These are phyloP conservation scores for Passalora sequoiae DNA, from an alignment of 2,329 filamentous ascomycete genomes.

Conservation along the genomic window DNA sequence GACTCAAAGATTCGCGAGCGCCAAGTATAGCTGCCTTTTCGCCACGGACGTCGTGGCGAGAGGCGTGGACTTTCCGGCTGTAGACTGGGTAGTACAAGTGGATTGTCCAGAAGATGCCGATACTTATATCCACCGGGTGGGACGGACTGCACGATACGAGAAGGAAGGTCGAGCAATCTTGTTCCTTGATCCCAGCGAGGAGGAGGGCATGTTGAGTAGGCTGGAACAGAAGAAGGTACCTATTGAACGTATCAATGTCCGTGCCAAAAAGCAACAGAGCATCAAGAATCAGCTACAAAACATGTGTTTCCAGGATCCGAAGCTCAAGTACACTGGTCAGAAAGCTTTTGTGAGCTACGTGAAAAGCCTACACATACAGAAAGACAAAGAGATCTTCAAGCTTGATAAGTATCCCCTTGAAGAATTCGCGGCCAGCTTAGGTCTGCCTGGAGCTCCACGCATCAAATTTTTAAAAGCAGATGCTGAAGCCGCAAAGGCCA, in stretches of 20 bases:
- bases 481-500: constrained; percentile 75
- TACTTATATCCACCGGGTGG: constrained; percentile 95
- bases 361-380: constrained; percentile 78
- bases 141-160: constrained; percentile 89
- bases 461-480: constrained; percentile 92
- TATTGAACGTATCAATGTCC: constrained; percentile 78
- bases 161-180: constrained; percentile 80
- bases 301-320: constrained; percentile 91
- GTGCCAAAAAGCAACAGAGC: constrained; percentile 80
- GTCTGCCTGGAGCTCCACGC: constrained; percentile 82
- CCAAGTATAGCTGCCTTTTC: constrained; percentile 83
- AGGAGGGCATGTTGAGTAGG: constrained; percentile 80
- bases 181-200: constrained; percentile 88
- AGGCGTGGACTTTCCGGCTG: constrained; percentile 90
- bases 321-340: constrained; percentile 90
- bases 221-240: constrained; percentile 86
- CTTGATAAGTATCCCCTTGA: constrained; percentile 78
- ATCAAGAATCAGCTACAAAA: constrained; percentile 83
- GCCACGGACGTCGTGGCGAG: constrained; percentile 92
- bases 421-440: constrained; percentile 76
- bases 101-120: constrained; percentile 95
- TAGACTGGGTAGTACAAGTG: constrained; percentile 98
- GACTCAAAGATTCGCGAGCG: constrained; percentile 71
- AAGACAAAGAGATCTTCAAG: constrained; percentile 86
- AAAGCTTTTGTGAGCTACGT: constrained; percentile 93